Conservation (phyloP, 306 rosid species). For the Canavalia ensiformis region DNA sequence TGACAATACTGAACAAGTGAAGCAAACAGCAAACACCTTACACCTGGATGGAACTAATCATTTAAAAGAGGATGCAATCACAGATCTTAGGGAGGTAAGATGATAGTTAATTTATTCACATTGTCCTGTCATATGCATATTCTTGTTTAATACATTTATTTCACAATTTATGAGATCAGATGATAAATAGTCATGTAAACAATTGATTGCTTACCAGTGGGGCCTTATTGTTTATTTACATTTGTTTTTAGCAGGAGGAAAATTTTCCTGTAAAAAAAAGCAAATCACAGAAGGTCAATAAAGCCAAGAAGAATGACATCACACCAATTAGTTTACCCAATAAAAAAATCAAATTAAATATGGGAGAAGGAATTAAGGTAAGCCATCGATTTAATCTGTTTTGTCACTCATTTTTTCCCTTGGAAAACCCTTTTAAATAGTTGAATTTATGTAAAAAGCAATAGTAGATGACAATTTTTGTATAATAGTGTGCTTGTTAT, state of each 20-base stretch:
- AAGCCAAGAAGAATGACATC: conserved; percentile 70
- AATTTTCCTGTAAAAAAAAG: conserved; percentile 57
- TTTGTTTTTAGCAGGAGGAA: conserved; percentile 72
- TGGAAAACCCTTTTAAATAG: background rate
- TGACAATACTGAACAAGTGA: conserved; percentile 68
- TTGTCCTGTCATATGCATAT: conserved; percentile 28
- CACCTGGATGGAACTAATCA: conserved; percentile 68
- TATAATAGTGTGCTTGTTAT: background rate
- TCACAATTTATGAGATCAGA: background rate
- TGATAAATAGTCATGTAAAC: conserved; percentile 35
- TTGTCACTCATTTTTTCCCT: conserved; percentile 3
- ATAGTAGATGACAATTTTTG: conserved; percentile 2
- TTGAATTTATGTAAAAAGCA: background rate
- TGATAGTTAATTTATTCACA: conserved; percentile 26
- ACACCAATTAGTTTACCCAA: conserved; percentile 58
- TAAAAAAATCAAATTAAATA: conserved; percentile 82
- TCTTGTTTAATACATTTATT: conserved; percentile 44
- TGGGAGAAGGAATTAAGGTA: conserved; percentile 90
- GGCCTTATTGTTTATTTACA: conserved; percentile 24
- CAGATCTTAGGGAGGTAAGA: conserved; percentile 71
- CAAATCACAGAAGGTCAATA: conserved; percentile 70
- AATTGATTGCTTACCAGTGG: background rate
- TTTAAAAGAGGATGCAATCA: conserved; percentile 64
- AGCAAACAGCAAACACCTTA: conserved; percentile 53
- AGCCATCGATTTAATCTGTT: conserved; percentile 45